phyloP scores from a whole-genome alignment of 2,329 filamentous ascomycete species.

The Xylariaceae sp. region DNA sequence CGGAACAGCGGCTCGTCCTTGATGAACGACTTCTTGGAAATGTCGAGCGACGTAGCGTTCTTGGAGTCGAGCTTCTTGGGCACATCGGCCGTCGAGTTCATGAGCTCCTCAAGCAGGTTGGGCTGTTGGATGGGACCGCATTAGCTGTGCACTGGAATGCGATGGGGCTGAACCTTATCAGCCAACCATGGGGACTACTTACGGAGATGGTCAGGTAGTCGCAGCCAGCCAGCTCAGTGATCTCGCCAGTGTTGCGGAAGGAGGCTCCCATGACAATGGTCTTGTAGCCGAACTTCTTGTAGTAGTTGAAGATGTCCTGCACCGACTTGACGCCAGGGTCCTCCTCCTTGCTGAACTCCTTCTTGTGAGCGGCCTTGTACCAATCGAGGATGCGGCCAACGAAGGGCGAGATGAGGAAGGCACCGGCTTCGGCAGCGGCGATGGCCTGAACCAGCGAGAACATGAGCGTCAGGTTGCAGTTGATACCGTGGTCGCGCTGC shows the following conservation, averaged over 20 bases:
- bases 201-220: conserved; percentile 98
- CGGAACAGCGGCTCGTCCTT: conserved; percentile 85
- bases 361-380: conserved; percentile 95
- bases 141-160: too few relatives aligned
- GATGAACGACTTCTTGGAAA: conserved; percentile 88
- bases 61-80: conserved; percentile 86
- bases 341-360: conserved; percentile 81
- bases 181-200: conserved; percentile 31
- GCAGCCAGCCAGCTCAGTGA: conserved; percentile 95
- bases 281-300: conserved; percentile 99
- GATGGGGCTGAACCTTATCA: too few relatives aligned
- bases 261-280: conserved; percentile 99
- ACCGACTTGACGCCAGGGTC: conserved; percentile 96
- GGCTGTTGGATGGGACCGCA: conserved; percentile 45
- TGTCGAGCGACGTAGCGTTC: conserved; percentile 57
- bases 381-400: conserved; percentile 98
- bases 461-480: conserved; percentile 98
- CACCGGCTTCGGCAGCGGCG: conserved; percentile 86
- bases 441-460: conserved; percentile 95
- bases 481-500: conserved; percentile 90
- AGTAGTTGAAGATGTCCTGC: conserved; percentile 97
- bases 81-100: conserved; percentile 72
- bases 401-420: conserved; percentile 98
- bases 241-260: conserved; percentile 93
- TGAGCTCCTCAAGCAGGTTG: conserved; percentile 86